Conservation (phyloP, 148 eudicot species). For the Fallopia convolvulus region DNA sequence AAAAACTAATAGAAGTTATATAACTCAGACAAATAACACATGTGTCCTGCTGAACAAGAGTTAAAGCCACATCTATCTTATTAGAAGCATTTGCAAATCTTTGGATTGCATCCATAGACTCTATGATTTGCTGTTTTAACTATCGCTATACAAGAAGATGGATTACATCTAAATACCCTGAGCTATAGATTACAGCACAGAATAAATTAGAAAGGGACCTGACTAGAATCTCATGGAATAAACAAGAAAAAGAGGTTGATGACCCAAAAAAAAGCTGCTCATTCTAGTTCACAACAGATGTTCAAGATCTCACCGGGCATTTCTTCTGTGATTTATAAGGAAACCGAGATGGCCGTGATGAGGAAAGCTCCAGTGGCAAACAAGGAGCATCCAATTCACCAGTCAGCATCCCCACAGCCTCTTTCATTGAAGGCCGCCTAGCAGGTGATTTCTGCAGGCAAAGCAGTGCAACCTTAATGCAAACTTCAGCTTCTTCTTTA, state of each 20-base stretch:
- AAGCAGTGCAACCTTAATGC: conserved; percentile 60
- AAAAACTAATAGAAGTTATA: not conserved
- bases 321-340: conserved; percentile 58
- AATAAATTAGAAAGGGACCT: conserved; percentile 1
- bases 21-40: not conserved
- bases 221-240: not conserved
- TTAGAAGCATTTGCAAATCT: not conserved
- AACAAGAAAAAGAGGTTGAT: not conserved
- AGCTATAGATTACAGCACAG: not conserved
- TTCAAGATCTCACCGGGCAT: conserved; percentile 44
- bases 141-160: conserved; percentile 1
- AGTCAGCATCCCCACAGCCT: conserved; percentile 77
- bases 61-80: not conserved
- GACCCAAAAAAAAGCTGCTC: not conserved
- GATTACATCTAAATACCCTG: not conserved
- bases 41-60: not conserved
- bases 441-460: conserved; percentile 84
- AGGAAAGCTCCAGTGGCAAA: conserved; percentile 69
- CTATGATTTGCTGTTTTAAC: not conserved
- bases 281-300: conserved; percentile 7
- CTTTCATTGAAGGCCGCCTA: conserved; percentile 81
- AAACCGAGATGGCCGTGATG: conserved; percentile 51
- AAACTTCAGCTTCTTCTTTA: conserved; percentile 55
- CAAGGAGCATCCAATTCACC: conserved; percentile 67
- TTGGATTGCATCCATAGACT: not conserved